Base-by-base conservation (phyloP, 768 basidiomycete genomes). In the Rhizopogon sp. region DNA sequence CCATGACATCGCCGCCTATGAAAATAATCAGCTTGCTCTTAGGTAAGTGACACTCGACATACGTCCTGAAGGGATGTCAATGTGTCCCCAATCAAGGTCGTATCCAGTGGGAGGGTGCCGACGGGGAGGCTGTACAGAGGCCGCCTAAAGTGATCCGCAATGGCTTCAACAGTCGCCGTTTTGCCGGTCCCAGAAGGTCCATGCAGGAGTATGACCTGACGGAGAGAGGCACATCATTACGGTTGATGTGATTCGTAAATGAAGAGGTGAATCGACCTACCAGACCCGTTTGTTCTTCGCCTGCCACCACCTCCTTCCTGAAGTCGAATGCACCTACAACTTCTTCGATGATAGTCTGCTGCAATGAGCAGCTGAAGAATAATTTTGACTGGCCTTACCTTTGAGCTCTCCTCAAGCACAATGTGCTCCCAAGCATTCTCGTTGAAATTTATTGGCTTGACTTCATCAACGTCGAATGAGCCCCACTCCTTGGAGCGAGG, bases 161-260 rank as follows among this genome's bases (percentile, higher is more conserved):
- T 47, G 4, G 46, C 46, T 47, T 47, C 46, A 47, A 47, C 46
- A 13, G 46, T 47, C 1, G 46, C 46, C 4, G 97, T 99, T 75
- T 99, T 99, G 55, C 97, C 97, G 7, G 97, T 98, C 64, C 97
- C 97, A 1, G 97, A 96, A 52, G 97, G 97, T 9, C 97, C 97
- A 62, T 89, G 90, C 4, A 99, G 81, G 46, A 99, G 80, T 54
- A 99, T 92, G 6, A 78, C 91, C 92, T 93, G 59, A 8, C 17
- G 31, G 33, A 13, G 17, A 47, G 33, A 33, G n/a, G 3, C 7
- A 31, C 17, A 0, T 29, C 45, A 10, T 46, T 6, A 35, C 17
- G 5, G 29, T 17, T 17, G 45, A 31, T 7, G 2, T 11, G 6
- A 6, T 47, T 3, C 33, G 20, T 22, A 33, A 33, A 35, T 8